Conservation (phyloP, 129 eudicot genomes). For the Arctium minus region DNA sequence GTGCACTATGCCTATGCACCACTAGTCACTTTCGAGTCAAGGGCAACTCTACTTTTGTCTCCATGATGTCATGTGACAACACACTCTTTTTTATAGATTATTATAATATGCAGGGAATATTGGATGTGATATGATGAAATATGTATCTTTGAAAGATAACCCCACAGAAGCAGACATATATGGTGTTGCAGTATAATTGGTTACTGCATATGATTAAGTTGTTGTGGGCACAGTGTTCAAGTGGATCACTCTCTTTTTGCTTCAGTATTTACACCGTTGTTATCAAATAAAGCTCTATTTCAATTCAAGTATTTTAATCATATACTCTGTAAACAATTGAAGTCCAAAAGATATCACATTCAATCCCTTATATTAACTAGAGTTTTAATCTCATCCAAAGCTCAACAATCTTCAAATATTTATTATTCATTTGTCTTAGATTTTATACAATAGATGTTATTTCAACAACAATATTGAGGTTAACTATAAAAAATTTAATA, state of each 20-base stretch:
- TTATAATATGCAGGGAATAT: background rate
- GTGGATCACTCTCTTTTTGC: background rate
- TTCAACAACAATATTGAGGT: background rate
- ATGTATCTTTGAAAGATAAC: background rate
- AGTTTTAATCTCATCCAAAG: background rate
- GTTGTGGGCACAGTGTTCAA: background rate
- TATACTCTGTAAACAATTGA: background rate
- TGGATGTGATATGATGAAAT: background rate
- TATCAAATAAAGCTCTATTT: background rate
- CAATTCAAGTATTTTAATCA: background rate
- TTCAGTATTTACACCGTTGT: background rate
- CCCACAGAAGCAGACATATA: background rate
- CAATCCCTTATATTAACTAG: background rate
- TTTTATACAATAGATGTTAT: background rate
- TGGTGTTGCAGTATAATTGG: background rate
- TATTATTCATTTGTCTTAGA: too few species aligned
- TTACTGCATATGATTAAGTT: background rate
- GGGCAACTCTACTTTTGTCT: background rate
- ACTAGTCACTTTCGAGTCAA: background rate
- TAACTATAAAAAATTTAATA: background rate
- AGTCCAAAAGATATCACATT: background rate
- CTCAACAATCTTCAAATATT: too few species aligned
- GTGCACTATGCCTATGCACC: background rate
- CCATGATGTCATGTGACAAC: background rate
- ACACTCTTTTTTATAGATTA: background rate